Base-by-base conservation (phyloP, 192 early-diverging fungal species). In the Backusella westeae region DNA sequence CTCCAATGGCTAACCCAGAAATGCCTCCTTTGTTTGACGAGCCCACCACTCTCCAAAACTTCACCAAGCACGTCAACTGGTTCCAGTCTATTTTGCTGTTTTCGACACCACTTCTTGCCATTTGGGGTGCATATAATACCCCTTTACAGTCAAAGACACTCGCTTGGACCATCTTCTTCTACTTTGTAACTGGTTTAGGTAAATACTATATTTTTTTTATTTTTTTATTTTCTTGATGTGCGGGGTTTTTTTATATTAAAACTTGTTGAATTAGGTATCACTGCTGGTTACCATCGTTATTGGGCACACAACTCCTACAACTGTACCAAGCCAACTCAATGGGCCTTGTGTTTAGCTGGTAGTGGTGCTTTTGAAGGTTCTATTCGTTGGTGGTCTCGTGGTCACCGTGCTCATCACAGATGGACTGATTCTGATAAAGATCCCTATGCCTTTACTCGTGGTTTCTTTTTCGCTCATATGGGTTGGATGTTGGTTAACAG, bases 401-500 rank as follows among this genome's bases (percentile, higher is more conserved):
- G 92, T 29, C 94, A 96, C 78, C 92, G 94, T 71, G 91, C 93
- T 74, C 94, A 96, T 76, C 94, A 96, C 83, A 86, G 80, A 75
- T 81, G 80, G 80, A 96, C 95, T 26, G 95, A 96, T 81, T 93
- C 94, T n/a, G 87, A 91, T 63, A 87, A 85, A 83, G 95, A 95
- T 73, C 95, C 95, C n/a, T 96, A 96, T 85, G 83, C 86, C 46
- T 93, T 93, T 21, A 85, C 91, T 36, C 83, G 91, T 72, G 95
- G 95, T 56, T 85, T 95, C 72, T 89, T 94, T 81, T 94, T 92
- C 76, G 92, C 90, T 4, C 95, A 96, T 73, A 79, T 96, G 32
- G 92, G 93, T 68, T 96, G 95, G 95, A 95, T 96, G 94, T 81
- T 95, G 69, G 78, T 94, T 71, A 91, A 92, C 83, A 91, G 93